Conservation (phyloP, 1,284 basidiomycete species). For the Leccinum griseonigrum region DNA sequence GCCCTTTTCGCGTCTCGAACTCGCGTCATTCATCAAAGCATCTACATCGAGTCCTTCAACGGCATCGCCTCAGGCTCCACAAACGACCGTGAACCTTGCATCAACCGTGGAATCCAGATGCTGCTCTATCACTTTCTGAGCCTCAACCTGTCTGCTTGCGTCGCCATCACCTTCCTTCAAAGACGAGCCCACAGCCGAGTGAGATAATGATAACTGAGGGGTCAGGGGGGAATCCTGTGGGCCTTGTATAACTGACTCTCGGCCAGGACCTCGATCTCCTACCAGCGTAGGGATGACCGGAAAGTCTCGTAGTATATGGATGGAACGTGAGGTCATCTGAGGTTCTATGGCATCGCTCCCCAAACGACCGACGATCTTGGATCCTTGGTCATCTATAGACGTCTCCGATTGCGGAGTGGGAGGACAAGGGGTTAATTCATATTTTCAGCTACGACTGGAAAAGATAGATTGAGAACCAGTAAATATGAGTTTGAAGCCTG, state of each 20-base stretch:
- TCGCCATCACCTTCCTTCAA: background rate
- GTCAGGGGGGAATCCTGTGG: conserved; percentile 2
- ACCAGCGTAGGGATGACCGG: conserved; percentile 6
- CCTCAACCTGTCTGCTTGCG: too few species aligned
- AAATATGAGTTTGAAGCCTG: background rate
- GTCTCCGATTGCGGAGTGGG: conserved; percentile 9
- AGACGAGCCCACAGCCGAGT: background rate
- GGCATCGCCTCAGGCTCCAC: background rate
- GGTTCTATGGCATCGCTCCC: background rate
- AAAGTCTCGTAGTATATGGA: background rate
- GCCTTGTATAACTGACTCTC: background rate
- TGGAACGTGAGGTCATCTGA: background rate
- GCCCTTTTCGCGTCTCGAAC: background rate
- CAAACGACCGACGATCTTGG: background rate
- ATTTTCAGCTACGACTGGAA: background rate
- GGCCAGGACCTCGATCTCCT: background rate
- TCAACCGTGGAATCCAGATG: background rate
- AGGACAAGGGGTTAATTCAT: conserved; percentile 2
- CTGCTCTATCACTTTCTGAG: background rate
- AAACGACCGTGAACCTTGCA: background rate
- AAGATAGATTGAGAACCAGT: background rate
- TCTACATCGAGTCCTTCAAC: background rate
- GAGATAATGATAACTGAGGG: conserved; percentile 3
- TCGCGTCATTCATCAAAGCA: background rate
- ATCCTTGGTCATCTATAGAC: background rate